Conservation (phyloP, 257 asterid genomes). For the Voacanga thouarsii region DNA sequence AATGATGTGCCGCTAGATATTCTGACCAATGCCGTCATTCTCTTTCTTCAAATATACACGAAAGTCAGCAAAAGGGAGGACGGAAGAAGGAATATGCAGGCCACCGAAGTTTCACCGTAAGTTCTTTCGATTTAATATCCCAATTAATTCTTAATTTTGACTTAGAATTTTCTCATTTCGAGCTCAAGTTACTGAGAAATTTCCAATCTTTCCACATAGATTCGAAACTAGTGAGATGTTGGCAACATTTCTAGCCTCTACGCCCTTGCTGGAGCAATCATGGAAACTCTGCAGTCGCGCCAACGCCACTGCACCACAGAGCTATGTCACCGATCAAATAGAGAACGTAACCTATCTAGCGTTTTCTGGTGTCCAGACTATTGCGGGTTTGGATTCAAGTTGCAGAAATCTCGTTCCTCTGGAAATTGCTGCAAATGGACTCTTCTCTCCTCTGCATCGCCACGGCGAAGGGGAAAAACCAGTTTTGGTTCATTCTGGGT, state of each 20-base stretch:
- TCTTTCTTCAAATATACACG: neutral
- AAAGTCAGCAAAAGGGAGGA: neutral
- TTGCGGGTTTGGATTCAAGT: conserved; percentile 39
- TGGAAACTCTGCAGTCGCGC: conserved; percentile 64
- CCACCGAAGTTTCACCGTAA: neutral
- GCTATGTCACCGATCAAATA: conserved; percentile 34
- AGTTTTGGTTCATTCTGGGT: conserved; percentile 61
- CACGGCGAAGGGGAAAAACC: conserved; percentile 28
- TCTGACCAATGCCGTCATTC: neutral
- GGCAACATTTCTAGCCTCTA: conserved; percentile 67
- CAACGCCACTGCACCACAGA: conserved; percentile 35
- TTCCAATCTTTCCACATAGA: conserved; percentile 26
- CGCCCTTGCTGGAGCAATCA: conserved; percentile 71
- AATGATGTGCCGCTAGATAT: neutral
- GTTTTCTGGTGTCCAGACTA: conserved; percentile 61
- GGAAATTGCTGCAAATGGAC: conserved; percentile 25
- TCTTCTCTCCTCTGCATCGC: conserved; percentile 37
- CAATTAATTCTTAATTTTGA: neutral
- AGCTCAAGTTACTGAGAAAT: neutral
- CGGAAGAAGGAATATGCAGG: neutral
- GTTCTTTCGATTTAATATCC: neutral
- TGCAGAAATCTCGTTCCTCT: conserved; percentile 49
- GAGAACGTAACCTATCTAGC: conserved; percentile 60
- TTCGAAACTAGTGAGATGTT: conserved; percentile 86
- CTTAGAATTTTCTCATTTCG: neutral